phyloP scores from a whole-genome alignment of 139 green algal species.

The Eudorina sp. region DNA sequence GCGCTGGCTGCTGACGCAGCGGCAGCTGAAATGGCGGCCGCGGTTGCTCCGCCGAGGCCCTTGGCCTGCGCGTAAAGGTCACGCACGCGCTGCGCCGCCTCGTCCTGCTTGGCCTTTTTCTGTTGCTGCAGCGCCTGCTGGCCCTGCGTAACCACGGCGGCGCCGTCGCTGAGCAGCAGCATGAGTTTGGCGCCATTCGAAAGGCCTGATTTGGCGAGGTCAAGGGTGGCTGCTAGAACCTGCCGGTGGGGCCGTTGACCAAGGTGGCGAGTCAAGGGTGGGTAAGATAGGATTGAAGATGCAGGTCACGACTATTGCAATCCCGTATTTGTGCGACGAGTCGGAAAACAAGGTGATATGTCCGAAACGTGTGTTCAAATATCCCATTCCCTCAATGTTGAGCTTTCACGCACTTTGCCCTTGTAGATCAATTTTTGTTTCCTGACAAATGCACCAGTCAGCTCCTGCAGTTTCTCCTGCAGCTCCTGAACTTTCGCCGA shows the following conservation, averaged over 20 bases:
- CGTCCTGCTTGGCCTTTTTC: conserved; percentile 43
- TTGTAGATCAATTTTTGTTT: conserved; percentile 79
- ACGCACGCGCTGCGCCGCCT: conserved; percentile 51
- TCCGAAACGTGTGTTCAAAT: no score
- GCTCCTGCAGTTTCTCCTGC: conserved; percentile 59
- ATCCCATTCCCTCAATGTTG: no score
- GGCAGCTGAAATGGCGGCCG: neutral
- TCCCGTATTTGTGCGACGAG: no score
- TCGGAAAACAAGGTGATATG: no score
- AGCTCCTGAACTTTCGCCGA: conserved; percentile 30
- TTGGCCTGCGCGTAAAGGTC: conserved; percentile 37
- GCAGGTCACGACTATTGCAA: no score
- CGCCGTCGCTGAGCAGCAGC: conserved; percentile 63
- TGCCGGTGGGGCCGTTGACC: neutral
- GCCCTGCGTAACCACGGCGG: conserved; percentile 36
- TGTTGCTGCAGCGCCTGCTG: conserved; percentile 55
- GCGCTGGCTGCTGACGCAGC: neutral
- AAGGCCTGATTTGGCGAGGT: conserved; percentile 49
- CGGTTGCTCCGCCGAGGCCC: neutral
- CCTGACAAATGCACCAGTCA: conserved; percentile 66
- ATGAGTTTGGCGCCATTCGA: conserved; percentile 74
- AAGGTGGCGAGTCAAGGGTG: no score
- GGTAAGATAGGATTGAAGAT: no score
- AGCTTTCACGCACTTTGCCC: conserved; percentile 73
- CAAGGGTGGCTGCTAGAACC: conserved; percentile 34